Evolutionary conservation across 768 basidiomycete species (phyloP).

Genomic region (Kwoniella sp.): DNA sequence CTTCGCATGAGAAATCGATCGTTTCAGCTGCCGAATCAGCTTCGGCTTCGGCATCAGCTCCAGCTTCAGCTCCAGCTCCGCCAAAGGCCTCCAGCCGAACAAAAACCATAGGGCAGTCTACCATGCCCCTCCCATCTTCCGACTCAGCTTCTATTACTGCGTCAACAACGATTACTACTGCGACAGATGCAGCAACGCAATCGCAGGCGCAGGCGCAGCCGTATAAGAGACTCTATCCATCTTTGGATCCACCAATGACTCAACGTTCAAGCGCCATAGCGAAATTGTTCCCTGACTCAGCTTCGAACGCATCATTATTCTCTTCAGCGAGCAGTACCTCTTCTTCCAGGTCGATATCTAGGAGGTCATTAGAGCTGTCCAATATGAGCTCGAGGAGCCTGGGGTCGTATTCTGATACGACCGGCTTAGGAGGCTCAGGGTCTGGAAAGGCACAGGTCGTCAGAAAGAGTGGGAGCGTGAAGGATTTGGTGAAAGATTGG

Average conservation of each 20-base stretch:
- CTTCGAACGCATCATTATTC: conserved; percentile 1
- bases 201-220: background rate
- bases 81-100: background rate
- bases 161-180: background rate
- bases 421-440: too few relatives aligned
- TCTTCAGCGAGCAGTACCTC: background rate
- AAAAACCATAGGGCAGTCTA: too few relatives aligned
- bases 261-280: conserved; percentile 39
- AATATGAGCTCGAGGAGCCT: background rate
- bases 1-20: background rate
- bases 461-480: conserved; percentile 27
- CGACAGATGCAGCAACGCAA: background rate
- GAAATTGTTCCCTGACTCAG: conserved; percentile 32
- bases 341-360: background rate
- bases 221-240: conserved; percentile 29
- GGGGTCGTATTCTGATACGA: too few relatives aligned
- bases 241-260: conserved; percentile 29
- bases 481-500: conserved; percentile 37
- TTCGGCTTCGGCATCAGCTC: too few relatives aligned
- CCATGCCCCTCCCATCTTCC: too few relatives aligned
- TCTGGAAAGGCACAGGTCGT: too few relatives aligned
- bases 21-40: background rate
- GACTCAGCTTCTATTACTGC: background rate
- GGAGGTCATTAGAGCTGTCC: background rate
- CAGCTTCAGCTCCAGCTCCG: conserved; percentile 5